Conservation (phyloP, 164 flowering plant species). For the Saururus chinensis region DNA sequence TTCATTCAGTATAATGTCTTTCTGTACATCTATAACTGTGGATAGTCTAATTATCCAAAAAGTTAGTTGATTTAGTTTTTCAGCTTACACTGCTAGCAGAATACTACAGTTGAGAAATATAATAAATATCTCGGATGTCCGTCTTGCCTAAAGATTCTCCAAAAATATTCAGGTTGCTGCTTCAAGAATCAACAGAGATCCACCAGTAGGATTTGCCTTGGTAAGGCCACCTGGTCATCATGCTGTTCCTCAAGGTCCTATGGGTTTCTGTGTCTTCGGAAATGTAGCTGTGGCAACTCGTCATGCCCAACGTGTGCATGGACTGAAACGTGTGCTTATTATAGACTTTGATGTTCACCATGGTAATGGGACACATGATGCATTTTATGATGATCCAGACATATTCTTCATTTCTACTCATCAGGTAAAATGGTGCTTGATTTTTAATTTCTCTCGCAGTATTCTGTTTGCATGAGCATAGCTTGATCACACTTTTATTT, state of each 20-base stretch:
- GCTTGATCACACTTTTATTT: not conserved
- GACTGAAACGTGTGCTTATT: slow-evolving; percentile 74
- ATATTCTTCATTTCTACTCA: slow-evolving; percentile 91
- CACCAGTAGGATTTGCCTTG: slow-evolving; percentile 83
- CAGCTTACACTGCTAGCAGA: not conserved
- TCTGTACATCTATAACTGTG: not conserved
- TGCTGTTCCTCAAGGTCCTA: slow-evolving; percentile 90
- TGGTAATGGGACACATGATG: slow-evolving; percentile 97
- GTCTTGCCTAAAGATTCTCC: not conserved
- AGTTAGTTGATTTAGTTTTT: not conserved
- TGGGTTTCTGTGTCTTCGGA: slow-evolving; percentile 98
- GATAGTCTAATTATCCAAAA: not conserved
- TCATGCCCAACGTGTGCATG: slow-evolving; percentile 75
- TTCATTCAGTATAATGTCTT: not conserved
- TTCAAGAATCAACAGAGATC: slow-evolving; percentile 35
- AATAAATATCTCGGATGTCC: not conserved
- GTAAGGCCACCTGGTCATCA: slow-evolving; percentile 97
- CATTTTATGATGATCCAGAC: slow-evolving; percentile 89
- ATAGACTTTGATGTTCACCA: slow-evolving; percentile 98
- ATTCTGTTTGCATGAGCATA: not conserved
- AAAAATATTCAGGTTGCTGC: slow-evolving; percentile 51
- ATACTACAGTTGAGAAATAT: not conserved
- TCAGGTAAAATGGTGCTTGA: slow-evolving; percentile 37
- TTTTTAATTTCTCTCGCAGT: not conserved
- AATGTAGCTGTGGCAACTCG: slow-evolving; percentile 97